These are phyloP conservation scores for Eucalyptus cloeziana DNA, from an alignment of 345 rosid genomes.

Conservation along the genomic window DNA sequence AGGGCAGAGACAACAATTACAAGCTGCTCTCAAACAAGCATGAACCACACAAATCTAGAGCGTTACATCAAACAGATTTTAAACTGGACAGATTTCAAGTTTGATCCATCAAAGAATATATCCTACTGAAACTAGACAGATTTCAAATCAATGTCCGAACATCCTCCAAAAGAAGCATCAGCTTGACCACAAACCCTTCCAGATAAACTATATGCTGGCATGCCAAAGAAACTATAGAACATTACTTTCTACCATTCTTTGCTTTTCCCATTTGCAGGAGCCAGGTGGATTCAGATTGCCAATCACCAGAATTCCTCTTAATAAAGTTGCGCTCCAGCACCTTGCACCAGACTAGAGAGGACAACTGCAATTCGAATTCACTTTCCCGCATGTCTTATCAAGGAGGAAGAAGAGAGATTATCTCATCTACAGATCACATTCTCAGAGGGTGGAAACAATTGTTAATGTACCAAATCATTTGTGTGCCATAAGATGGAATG, in stretches of 20 bases:
- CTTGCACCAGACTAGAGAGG: neutral
- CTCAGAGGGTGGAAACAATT: neutral
- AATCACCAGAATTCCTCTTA: neutral
- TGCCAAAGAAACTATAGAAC: neutral
- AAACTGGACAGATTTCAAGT: too few relatives aligned
- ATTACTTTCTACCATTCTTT: neutral
- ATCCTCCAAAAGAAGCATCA: neutral
- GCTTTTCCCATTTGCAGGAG: neutral
- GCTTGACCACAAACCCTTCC: neutral
- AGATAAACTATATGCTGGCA: neutral
- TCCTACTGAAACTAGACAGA: neutral
- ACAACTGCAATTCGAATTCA: neutral
- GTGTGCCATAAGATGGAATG: neutral
- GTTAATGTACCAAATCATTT: neutral
- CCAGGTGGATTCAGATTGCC: neutral
- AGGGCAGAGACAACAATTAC: neutral
- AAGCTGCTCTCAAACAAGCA: neutral
- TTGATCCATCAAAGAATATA: too few relatives aligned
- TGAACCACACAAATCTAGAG: too few relatives aligned
- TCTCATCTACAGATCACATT: neutral
- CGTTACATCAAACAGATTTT: too few relatives aligned
- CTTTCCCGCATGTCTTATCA: neutral
- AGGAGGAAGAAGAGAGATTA: neutral
- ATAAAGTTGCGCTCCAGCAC: neutral
- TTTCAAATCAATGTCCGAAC: neutral